Base-by-base conservation (phyloP, 1,139 yeast genomes). In the Insectozyma bohioensis region DNA sequence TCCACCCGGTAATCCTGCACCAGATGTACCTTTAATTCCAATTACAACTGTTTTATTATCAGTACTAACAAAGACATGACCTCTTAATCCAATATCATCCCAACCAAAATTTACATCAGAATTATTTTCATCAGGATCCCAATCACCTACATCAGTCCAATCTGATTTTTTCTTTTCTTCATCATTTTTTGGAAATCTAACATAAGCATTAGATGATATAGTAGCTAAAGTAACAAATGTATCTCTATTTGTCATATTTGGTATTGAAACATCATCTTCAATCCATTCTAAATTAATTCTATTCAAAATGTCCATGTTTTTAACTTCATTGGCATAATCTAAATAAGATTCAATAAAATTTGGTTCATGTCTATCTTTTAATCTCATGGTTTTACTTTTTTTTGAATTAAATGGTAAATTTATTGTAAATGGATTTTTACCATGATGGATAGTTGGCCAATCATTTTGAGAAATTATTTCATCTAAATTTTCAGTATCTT, bases 161-260 rank as follows among this genome's bases (percentile, higher is more conserved):
- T 87, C 95, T 35, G 63, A 63, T 26, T 66, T 62, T 31, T 58
- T 54, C 53, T 67, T 67, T 31, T 67, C 71, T 25, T 68, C 58
- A 16, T 90, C 95, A 23, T 79, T 75, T 24, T 66, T 59, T 2
- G 97, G 97, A 23, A 77, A 63, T 31, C 75, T 72, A 2, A 87
- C 95, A 51, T 92, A 92, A 2, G 98, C 97, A 57, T 92, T 85
- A 2, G 95, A 85, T 0, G 97, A 79, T 75, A 92, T 84, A 36
- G 83, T 62, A 0, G 97, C 98, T 28, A 92, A 61, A 2, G 85
- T 65, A 4, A 90, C 66, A 5, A 92, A 55, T 0, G 97, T 85
- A 24, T 77, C 78, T 35, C 73, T 73, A 56, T 90, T 95, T 3
- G 76, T 61, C 6, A 92, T 63, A 49, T 92, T 78, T 0, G 98